A percentile compares a stretch with the other conserved stretches of the same genome.
These are phyloP conservation scores for Solanum virginianum DNA, from an alignment of 257 asterid species.

Conservation along the genomic window DNA sequence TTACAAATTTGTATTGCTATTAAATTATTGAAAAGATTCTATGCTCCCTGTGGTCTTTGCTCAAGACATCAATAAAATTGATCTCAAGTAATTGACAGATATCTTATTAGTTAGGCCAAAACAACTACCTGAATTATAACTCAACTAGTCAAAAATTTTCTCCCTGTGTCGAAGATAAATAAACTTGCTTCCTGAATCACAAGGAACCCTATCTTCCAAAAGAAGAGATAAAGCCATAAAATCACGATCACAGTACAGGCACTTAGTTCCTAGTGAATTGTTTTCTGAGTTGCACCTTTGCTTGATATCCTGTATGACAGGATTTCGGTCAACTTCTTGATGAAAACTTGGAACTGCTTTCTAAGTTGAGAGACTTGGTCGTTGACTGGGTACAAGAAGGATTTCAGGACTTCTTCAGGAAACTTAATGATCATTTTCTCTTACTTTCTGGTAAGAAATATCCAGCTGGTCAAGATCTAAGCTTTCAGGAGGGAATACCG, in stretches of 20 bases:
- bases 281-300: neutral
- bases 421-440: conserved; percentile 56
- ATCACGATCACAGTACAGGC: neutral
- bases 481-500: conserved; percentile 35
- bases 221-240: neutral
- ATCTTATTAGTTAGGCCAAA: neutral
- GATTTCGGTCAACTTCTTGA: conserved; percentile 73
- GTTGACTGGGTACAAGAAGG: conserved; percentile 88
- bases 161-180: neutral
- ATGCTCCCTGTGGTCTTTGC: neutral
- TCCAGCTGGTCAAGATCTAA: conserved; percentile 33
- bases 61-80: neutral
- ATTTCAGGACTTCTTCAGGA: conserved; percentile 76
- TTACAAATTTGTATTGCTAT: neutral
- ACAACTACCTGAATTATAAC: neutral
- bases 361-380: conserved; percentile 59
- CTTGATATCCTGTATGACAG: conserved; percentile 26
- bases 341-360: conserved; percentile 48
- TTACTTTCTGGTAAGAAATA: conserved; percentile 62
- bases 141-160: neutral
- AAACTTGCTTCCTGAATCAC: neutral
- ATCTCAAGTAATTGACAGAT: neutral
- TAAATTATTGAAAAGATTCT: neutral
- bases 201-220: neutral
- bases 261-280: neutral